Base-by-base conservation (phyloP, 78 protist species). In the Guillardia theta region DNA sequence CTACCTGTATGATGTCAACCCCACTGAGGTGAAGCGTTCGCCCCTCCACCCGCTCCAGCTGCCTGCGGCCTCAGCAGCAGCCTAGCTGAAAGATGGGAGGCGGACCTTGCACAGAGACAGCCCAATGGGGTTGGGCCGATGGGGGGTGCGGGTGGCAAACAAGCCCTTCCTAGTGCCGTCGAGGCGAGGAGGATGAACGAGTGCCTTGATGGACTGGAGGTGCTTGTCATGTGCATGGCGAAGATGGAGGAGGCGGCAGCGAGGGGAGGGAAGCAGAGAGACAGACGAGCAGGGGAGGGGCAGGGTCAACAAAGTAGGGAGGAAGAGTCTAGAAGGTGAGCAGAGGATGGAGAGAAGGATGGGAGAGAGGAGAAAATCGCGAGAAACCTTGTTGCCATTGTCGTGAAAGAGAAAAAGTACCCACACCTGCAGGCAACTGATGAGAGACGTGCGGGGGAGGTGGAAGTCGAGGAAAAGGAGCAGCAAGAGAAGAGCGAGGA, bases 71-170 rank as follows among this genome's bases (percentile, higher is more conserved):
- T 3, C 2, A 58, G 39, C 2, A 6, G 6, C n/a, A n/a, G n/a
- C n/a, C n/a, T n/a, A n/a, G n/a, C n/a, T n/a, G n/a, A n/a, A n/a
- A n/a, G n/a, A n/a, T n/a, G n/a, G n/a, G n/a, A n/a, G n/a, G n/a
- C n/a, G n/a, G n/a, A n/a, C n/a, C 83, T 43, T 4, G 83, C 83
- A 70, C 46, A 95, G 93, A 21, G 76, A 48, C 5, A 95, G 64
- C 4, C 95, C 95, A 24, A 95, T 93, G 10, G 62, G 46, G 47
- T 93, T 94, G 1, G 96, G 96, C 30, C 96, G 58, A 30, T 93
- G 95, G 6, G 96, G 95, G 2, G 96, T 62, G 10, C 96, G 80
- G 21, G 95, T 95, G 0, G 95, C 44, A 50, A 94, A 95, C 19
- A 94, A 22, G n/a, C 96, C 70, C 27, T 24, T 30, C 1, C 41